Percentiles rank a stretch among this genome's conserved stretches.
Conservation (phyloP, 768 basidiomycete genomes). For the Bullera alba region DNA sequence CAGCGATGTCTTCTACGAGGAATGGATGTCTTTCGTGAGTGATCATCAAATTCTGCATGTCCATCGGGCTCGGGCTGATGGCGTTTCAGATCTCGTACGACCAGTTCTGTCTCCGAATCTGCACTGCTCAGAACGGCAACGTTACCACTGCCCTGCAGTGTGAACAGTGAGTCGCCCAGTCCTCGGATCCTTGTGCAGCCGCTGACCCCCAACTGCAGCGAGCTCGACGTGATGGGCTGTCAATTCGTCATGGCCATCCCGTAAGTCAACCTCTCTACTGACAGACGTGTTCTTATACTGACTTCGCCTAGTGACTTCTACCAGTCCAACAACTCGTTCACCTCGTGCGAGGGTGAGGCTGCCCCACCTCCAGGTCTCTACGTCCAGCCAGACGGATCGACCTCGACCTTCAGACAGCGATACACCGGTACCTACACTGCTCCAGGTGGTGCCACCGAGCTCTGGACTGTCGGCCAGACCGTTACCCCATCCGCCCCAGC, state of each 20-base stretch:
- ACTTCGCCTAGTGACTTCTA: slow-evolving; percentile 26
- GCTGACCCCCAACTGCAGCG: slow-evolving; percentile 10
- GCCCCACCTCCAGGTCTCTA: slow-evolving; percentile 49
- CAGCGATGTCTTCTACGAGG: slow-evolving; percentile 47
- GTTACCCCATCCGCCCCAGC: slow-evolving; percentile 40
- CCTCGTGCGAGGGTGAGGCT: slow-evolving; percentile 49
- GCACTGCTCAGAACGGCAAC: slow-evolving; percentile 48
- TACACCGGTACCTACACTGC: slow-evolving; percentile 45
- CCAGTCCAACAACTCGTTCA: slow-evolving; percentile 45
- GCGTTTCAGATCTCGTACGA: slow-evolving; percentile 46
- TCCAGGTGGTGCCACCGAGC: slow-evolving; percentile 15
- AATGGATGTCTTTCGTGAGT: slow-evolving; percentile 47
- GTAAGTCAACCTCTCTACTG: slow-evolving; percentile 11
- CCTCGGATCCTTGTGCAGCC: not conserved
- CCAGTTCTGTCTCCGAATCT: slow-evolving; percentile 51
- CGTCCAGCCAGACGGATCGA: slow-evolving; percentile 33
- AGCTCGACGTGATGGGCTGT: slow-evolving; percentile 46
- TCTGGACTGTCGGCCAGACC: slow-evolving; percentile 44
- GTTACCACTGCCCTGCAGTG: slow-evolving; percentile 44
- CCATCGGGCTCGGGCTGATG: not conserved
- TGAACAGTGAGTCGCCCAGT: slow-evolving; percentile 25
- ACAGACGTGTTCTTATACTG: not conserved
- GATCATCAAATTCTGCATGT: not conserved
- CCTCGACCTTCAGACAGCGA: slow-evolving; percentile 45
- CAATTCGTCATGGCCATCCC: slow-evolving; percentile 45